phyloP scores from a whole-genome alignment of 2,329 filamentous ascomycete genomes.

The Paecilomyces niveus region DNA sequence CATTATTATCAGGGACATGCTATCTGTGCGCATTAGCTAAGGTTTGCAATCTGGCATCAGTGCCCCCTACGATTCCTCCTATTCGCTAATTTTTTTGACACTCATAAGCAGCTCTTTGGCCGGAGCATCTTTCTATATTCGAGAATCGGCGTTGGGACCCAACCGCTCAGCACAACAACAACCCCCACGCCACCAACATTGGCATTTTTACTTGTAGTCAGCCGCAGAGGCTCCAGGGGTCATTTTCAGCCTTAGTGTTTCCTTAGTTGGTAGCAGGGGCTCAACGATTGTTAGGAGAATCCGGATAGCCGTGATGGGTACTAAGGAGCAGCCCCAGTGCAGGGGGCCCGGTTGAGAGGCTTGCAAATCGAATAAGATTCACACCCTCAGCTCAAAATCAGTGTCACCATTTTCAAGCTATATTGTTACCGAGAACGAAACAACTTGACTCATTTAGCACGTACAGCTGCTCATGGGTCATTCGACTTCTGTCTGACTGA shows the following conservation, averaged over 20 bases:
- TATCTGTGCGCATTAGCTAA: not conserved
- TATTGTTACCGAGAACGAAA: too few relatives aligned
- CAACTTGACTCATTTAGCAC: too few relatives aligned
- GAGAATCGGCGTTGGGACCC: not conserved
- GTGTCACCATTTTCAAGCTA: not conserved
- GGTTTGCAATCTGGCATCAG: not conserved
- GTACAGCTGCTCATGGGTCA: too few relatives aligned
- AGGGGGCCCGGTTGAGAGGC: not conserved
- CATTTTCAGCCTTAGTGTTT: not conserved
- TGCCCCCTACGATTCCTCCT: not conserved
- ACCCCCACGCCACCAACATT: not conserved
- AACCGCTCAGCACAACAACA: not conserved
- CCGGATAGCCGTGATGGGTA: not conserved
- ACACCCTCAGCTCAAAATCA: not conserved
- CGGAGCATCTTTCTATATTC: not conserved
- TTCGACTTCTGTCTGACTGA: too few relatives aligned
- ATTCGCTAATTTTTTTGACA: not conserved
- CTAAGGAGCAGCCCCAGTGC: not conserved
- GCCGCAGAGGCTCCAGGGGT: not conserved
- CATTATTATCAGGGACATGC: not conserved
- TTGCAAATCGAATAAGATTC: not conserved
- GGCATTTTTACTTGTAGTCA: not conserved
- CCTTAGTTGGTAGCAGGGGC: not conserved
- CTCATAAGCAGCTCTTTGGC: not conserved
- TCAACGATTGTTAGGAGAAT: not conserved